Evolutionary conservation across 139 green algal species (phyloP).

Genomic region (Volvox africanus): DNA sequence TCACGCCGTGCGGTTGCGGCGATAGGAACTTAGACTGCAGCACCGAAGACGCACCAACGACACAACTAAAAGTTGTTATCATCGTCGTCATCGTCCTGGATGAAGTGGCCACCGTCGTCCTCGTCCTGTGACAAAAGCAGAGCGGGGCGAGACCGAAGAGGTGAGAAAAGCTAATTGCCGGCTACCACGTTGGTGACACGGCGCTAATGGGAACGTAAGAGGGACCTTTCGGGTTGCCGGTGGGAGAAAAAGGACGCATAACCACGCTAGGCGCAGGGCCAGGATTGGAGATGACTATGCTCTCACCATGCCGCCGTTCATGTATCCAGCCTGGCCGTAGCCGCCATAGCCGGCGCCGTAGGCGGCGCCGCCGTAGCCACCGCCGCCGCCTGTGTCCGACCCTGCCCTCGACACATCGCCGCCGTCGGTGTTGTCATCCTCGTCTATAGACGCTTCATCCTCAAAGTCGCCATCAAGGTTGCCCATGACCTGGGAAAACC

Average conservation of each 20-base stretch:
- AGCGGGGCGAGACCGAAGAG: too few species aligned
- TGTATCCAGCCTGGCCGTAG: conserved; percentile 1
- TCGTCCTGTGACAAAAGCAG: conserved; percentile 8
- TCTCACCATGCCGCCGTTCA: conserved; percentile 43
- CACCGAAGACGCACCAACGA: too few species aligned
- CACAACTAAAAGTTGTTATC: conserved; percentile 40
- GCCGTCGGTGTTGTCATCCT: conserved; percentile 74
- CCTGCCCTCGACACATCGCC: conserved; percentile 53
- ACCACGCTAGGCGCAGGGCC: too few species aligned
- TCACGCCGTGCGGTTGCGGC: too few species aligned
- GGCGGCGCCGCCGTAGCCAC: neutral
- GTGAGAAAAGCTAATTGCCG: too few species aligned
- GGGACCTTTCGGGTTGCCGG: too few species aligned
- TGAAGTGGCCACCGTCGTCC: conserved; percentile 36
- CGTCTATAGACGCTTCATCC: conserved; percentile 71
- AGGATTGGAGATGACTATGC: neutral
- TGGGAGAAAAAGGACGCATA: too few species aligned
- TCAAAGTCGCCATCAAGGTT: conserved; percentile 58
- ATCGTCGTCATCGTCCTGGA: conserved; percentile 45
- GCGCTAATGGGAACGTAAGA: too few species aligned
- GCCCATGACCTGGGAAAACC: conserved; percentile 55
- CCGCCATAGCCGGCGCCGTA: neutral
- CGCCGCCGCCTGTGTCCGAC: conserved; percentile 34
- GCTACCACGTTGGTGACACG: too few species aligned
- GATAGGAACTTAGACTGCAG: too few species aligned